Percentiles rank a stretch among this genome's conserved stretches.
These are phyloP conservation scores for Tetragonia tetragonoides DNA, from an alignment of 148 eudicot genomes.

Conservation along the genomic window DNA sequence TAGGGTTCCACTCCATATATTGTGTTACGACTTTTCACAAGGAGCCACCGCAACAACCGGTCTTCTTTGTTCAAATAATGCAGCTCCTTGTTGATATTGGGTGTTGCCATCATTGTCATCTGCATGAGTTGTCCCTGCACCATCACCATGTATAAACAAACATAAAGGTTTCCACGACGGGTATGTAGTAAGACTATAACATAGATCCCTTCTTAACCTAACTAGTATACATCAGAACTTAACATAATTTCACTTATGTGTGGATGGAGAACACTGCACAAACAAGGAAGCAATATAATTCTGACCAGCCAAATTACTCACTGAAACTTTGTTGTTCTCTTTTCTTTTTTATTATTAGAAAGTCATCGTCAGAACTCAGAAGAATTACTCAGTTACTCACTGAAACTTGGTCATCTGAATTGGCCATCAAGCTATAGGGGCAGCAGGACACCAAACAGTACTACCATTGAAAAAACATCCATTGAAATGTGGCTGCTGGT, in stretches of 20 bases:
- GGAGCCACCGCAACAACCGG: slow-evolving; percentile 81
- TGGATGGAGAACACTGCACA: not conserved
- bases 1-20: slow-evolving; percentile 36
- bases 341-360: no score
- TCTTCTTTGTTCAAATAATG: slow-evolving; percentile 93
- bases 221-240: not conserved
- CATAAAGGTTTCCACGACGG: not conserved
- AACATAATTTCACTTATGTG: not conserved
- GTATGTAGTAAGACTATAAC: not conserved
- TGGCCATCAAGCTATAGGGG: no score
- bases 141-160: not conserved
- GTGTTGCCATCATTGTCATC: slow-evolving; percentile 96
- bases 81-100: slow-evolving; percentile 78
- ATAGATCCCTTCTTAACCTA: not conserved
- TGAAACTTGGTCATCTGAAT: no score
- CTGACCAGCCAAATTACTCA: not conserved
- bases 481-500: no score
- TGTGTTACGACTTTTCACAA: slow-evolving; percentile 70
- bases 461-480: no score
- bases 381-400: no score
- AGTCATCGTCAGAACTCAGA: no score
- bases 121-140: slow-evolving; percentile 78
- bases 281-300: no score
- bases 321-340: no score
- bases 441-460: no score